A percentile compares a stretch with the other conserved stretches of the same genome.
Evolutionary conservation across 495 filamentous ascomycete genomes (phyloP).

Genomic region (Annulohypoxylon moriforme): DNA sequence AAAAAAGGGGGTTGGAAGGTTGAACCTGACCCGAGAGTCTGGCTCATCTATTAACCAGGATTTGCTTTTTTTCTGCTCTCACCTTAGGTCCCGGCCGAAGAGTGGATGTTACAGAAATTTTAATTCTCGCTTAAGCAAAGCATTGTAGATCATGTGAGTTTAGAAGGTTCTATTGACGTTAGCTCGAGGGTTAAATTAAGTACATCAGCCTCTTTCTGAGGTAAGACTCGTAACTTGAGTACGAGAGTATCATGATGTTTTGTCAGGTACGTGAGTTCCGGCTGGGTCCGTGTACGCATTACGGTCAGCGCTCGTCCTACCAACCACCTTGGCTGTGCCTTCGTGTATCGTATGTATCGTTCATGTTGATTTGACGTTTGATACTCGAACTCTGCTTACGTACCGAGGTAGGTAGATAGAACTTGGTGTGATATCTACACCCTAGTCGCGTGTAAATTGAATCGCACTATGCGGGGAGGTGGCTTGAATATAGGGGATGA

Average conservation of each 20-base stretch:
- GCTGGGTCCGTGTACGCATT: neutral
- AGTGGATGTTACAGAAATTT: neutral
- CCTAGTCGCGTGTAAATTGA: neutral
- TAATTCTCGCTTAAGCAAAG: slow-evolving; percentile 4
- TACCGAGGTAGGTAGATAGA: too few relatives aligned
- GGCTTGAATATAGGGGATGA: slow-evolving; percentile 29
- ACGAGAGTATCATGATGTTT: neutral
- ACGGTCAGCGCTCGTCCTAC: neutral
- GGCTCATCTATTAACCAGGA: slow-evolving; percentile 23
- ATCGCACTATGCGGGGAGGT: slow-evolving; percentile 32
- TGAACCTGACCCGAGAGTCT: slow-evolving; percentile 31
- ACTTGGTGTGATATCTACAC: slow-evolving; percentile 4
- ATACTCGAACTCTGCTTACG: neutral
- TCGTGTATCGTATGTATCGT: neutral
- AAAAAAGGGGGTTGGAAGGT: slow-evolving; percentile 6
- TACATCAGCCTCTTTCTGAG: slow-evolving; percentile 9
- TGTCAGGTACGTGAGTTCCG: neutral
- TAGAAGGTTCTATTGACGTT: neutral
- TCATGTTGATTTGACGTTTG: neutral
- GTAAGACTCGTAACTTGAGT: slow-evolving; percentile 1
- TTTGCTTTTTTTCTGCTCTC: neutral
- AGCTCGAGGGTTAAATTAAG: neutral
- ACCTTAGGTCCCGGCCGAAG: neutral
- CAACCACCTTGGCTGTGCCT: neutral
- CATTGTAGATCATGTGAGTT: slow-evolving; percentile 6